phyloP scores from a whole-genome alignment of 1,139 yeast genomes.

The Taphrina pruni region DNA sequence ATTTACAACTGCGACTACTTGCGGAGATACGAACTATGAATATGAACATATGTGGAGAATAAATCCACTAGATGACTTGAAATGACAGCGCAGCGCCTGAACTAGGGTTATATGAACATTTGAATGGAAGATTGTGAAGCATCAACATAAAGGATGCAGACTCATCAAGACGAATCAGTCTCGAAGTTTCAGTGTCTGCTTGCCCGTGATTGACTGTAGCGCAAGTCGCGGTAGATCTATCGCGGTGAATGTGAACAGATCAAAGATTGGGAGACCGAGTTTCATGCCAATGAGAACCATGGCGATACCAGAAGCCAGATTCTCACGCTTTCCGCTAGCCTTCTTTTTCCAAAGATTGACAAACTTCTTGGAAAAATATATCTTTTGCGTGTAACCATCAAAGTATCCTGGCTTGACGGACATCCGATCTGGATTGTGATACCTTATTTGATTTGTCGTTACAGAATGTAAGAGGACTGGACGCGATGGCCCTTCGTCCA shows the following conservation, averaged over 20 bases:
- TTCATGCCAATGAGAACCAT: slow-evolving; percentile 31
- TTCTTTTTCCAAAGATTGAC: slow-evolving; percentile 33
- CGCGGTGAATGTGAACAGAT: slow-evolving; percentile 27
- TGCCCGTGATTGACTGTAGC: slow-evolving; percentile 28
- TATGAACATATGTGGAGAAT: too few species aligned
- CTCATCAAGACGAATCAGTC: neutral
- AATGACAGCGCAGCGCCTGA: neutral
- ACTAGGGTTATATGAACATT: neutral
- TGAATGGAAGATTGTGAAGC: neutral
- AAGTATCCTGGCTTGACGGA: slow-evolving; percentile 26
- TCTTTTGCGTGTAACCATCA: slow-evolving; percentile 30
- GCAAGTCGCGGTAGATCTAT: slow-evolving; percentile 34
- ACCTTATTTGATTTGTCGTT: neutral
- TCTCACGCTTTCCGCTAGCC: slow-evolving; percentile 26
- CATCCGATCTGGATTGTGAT: slow-evolving; percentile 19
- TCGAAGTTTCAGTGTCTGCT: slow-evolving; percentile 23
- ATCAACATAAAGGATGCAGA: neutral
- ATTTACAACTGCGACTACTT: too few species aligned
- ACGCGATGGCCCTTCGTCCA: neutral
- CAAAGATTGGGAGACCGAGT: slow-evolving; percentile 34
- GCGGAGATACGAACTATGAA: too few species aligned
- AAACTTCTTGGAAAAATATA: slow-evolving; percentile 31
- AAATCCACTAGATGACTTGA: too few species aligned
- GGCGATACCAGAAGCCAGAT: slow-evolving; percentile 33
- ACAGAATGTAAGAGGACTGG: neutral